A percentile compares a stretch with the other conserved stretches of the same genome.
Conservation (phyloP, 2,329 filamentous ascomycete species). For the Aspergillus sp. region DNA sequence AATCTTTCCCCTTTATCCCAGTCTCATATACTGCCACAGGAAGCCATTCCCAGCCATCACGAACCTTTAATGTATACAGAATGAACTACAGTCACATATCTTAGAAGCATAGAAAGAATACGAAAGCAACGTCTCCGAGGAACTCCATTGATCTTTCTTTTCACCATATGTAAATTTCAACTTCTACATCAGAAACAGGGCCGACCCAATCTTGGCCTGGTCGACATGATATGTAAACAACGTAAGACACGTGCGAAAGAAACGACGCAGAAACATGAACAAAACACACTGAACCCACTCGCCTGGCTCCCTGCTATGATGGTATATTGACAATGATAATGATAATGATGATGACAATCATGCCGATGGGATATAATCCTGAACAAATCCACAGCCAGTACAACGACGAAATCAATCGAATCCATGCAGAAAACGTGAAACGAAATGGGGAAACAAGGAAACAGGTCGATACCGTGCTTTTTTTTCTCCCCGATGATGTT, state of each 20-base stretch:
- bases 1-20: neutral
- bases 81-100: neutral
- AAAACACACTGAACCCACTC: conserved; percentile 20
- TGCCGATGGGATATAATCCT: conserved; percentile 19
- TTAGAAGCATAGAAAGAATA: neutral
- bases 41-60: neutral
- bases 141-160: conserved; percentile 3
- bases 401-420: neutral
- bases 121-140: neutral
- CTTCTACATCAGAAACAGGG: conserved; percentile 17
- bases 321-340: conserved; percentile 26
- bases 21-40: no score
- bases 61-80: neutral
- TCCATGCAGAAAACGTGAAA: neutral
- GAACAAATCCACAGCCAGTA: conserved; percentile 15
- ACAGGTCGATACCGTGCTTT: neutral
- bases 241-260: conserved; percentile 5
- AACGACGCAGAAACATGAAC: conserved; percentile 10
- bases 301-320: conserved; percentile 29
- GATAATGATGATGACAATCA: conserved; percentile 12
- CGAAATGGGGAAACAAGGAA: neutral
- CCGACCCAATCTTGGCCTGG: conserved; percentile 13
- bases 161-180: conserved; percentile 19
- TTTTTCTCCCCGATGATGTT: neutral
- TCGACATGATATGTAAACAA: conserved; percentile 16